A percentile compares a stretch with the other conserved stretches of the same genome.
phyloP scores from a whole-genome alignment of 345 rosid species.

The Carallia brachiata region DNA sequence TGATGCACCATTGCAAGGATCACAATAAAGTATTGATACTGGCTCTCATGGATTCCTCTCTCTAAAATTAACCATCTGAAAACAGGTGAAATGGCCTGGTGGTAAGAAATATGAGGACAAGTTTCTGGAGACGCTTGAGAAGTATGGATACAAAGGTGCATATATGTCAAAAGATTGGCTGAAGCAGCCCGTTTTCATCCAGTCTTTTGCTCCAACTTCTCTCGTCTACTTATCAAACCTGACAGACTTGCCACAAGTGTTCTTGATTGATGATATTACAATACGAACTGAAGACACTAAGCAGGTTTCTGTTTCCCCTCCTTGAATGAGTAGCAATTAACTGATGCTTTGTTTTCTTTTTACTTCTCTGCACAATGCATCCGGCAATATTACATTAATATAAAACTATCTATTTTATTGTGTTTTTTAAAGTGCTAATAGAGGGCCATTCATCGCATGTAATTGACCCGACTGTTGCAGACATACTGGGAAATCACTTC shows the following conservation, averaged over 20 bases:
- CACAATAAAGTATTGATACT: too few species aligned
- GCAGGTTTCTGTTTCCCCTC: slow-evolving; percentile 45
- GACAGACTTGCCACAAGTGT: slow-evolving; percentile 75
- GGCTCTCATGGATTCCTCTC: too few species aligned
- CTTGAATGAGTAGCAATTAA: too few species aligned
- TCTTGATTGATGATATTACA: slow-evolving; percentile 75
- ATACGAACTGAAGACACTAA: slow-evolving; percentile 81
- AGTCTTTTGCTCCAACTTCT: slow-evolving; percentile 94
- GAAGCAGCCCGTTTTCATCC: slow-evolving; percentile 78
- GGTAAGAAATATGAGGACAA: slow-evolving; percentile 72
- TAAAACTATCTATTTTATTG: too few species aligned
- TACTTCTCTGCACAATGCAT: too few species aligned
- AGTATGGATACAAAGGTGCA: slow-evolving; percentile 79
- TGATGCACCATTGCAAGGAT: too few species aligned
- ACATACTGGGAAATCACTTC: slow-evolving; percentile 89
- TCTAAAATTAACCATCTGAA: too few species aligned
- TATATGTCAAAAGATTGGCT: slow-evolving; percentile 82
- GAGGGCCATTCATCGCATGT: background rate
- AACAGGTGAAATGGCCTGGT: slow-evolving; percentile 79
- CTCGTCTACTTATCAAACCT: slow-evolving; percentile 58
- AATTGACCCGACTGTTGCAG: slow-evolving; percentile 42
- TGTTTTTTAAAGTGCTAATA: background rate
- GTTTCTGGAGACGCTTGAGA: slow-evolving; percentile 64
- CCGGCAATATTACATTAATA: too few species aligned
- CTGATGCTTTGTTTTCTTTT: too few species aligned